These are phyloP conservation scores for Colletotrichum sojae DNA, from an alignment of 2,329 filamentous ascomycete genomes.

Conservation along the genomic window DNA sequence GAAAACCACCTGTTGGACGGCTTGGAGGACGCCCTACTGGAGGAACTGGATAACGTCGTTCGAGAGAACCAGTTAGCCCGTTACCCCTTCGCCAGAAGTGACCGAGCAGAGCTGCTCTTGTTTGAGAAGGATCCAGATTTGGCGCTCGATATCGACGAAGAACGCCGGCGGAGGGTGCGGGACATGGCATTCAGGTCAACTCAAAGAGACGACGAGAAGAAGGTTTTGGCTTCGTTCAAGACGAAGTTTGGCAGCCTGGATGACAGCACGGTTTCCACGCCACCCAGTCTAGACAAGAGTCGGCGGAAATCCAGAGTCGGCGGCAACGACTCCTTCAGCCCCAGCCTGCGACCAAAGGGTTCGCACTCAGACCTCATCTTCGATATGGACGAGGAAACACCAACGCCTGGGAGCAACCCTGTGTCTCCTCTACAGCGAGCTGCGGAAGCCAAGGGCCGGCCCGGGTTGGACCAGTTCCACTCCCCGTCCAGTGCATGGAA, in stretches of 20 bases:
- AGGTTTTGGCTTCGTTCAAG: slow-evolving; percentile 72
- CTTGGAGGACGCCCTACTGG: slow-evolving; percentile 85
- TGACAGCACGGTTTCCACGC: slow-evolving; percentile 61
- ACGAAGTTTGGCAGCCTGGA: slow-evolving; percentile 75
- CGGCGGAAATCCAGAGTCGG: slow-evolving; percentile 62
- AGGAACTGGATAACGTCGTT: slow-evolving; percentile 85
- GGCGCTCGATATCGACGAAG: slow-evolving; percentile 76
- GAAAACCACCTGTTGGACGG: slow-evolving; percentile 91
- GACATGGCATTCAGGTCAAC: slow-evolving; percentile 79
- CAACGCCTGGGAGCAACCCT: slow-evolving; percentile 48
- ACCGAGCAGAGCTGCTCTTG: slow-evolving; percentile 76
- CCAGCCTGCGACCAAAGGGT: slow-evolving; percentile 76
- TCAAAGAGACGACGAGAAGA: slow-evolving; percentile 76
- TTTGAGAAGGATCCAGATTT: slow-evolving; percentile 76
- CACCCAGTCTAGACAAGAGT: slow-evolving; percentile 59
- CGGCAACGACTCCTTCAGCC: slow-evolving; percentile 73
- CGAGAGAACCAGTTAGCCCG: slow-evolving; percentile 85
- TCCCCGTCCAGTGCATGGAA: slow-evolving; percentile 55
- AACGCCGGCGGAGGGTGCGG: slow-evolving; percentile 78
- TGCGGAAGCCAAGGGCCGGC: slow-evolving; percentile 14
- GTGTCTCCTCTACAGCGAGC: slow-evolving; percentile 29
- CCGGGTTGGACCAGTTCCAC: slow-evolving; percentile 40
- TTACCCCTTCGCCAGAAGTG: slow-evolving; percentile 83
- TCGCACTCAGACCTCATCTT: slow-evolving; percentile 88
- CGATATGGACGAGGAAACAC: slow-evolving; percentile 88